phyloP scores from a whole-genome alignment of 208 protist species.

The Trypanosoma rangeli region DNA sequence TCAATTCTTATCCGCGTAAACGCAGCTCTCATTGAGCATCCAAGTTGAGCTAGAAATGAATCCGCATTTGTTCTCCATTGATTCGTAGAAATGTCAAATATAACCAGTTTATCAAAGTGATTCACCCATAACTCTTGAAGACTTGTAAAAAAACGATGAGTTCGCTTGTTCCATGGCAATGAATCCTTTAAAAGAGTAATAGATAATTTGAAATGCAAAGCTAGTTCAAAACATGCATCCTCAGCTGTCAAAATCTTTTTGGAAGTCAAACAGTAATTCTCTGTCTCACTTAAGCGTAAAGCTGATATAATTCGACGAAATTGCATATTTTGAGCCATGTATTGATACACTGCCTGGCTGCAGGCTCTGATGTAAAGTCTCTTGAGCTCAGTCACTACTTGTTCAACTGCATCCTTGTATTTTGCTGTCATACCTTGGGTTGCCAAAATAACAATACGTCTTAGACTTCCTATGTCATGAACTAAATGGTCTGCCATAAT shows the following conservation, averaged over 20 bases:
- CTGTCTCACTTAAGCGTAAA: constrained; percentile 42
- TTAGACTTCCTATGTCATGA: constrained; percentile 44
- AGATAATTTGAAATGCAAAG: constrained; percentile 34
- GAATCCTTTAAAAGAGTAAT: constrained; percentile 36
- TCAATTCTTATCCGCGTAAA: constrained; percentile 81
- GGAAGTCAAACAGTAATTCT: constrained; percentile 3
- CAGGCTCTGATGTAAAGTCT: constrained; percentile 61
- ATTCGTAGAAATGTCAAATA: constrained; percentile 50
- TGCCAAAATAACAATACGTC: constrained; percentile 69
- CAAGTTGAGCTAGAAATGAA: constrained; percentile 58
- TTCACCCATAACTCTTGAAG: constrained; percentile 62
- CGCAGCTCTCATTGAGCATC: constrained; percentile 49
- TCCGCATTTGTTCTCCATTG: constrained; percentile 41
- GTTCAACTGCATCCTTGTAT: constrained; percentile 52
- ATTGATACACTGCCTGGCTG: constrained; percentile 72
- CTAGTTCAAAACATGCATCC: neutral
- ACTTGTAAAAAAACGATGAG: constrained; percentile 55
- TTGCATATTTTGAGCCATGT: constrained; percentile 71
- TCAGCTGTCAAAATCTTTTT: neutral
- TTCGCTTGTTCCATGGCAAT: constrained; percentile 51
- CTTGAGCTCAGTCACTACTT: constrained; percentile 59
- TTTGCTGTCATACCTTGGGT: constrained; percentile 43
- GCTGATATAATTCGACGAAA: constrained; percentile 65
- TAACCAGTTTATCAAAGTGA: constrained; percentile 45
- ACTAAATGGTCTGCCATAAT: constrained; percentile 55